phyloP scores from a whole-genome alignment of 345 rosid genomes.

The Raphanus raphanistrum region DNA sequence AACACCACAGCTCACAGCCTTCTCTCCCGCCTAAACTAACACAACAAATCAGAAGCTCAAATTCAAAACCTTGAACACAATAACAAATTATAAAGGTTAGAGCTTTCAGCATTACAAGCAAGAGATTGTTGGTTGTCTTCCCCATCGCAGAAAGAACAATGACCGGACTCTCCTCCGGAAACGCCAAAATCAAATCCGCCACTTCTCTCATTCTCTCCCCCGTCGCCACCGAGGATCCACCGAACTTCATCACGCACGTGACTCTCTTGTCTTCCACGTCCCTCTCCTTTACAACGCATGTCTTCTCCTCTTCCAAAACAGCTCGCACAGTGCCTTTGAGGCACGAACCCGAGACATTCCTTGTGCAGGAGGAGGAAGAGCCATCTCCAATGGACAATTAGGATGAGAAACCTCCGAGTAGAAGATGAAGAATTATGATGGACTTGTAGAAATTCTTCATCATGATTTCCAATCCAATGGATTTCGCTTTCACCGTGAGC shows the following conservation, averaged over 20 bases:
- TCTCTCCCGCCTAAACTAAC: slow-evolving; percentile 81
- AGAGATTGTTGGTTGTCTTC: slow-evolving; percentile 86
- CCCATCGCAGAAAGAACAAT: slow-evolving; percentile 98
- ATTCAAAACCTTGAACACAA: background rate
- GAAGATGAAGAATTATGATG: too few relatives aligned
- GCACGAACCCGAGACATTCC: slow-evolving; percentile 18
- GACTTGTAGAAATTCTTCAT: too few relatives aligned
- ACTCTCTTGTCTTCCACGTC: slow-evolving; percentile 6
- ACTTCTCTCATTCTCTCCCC: slow-evolving; percentile 48
- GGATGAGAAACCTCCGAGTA: too few relatives aligned
- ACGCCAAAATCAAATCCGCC: slow-evolving; percentile 74
- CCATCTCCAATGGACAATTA: slow-evolving; percentile 38
- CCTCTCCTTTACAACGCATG: background rate
- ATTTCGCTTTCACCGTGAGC: too few relatives aligned
- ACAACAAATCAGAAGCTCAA: background rate
- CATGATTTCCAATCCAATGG: too few relatives aligned
- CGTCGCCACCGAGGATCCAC: too few relatives aligned
- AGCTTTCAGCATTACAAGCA: slow-evolving; percentile 53
- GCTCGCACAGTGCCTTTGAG: slow-evolving; percentile 26
- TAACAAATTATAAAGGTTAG: background rate
- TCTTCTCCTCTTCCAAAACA: slow-evolving; percentile 37
- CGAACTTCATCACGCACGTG: too few relatives aligned
- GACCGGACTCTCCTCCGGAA: slow-evolving; percentile 78
- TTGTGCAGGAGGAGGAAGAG: background rate
- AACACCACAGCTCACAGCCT: slow-evolving; percentile 90